phyloP scores from a whole-genome alignment of 2,329 filamentous ascomycete genomes.

The Colletotrichum agaves region DNA sequence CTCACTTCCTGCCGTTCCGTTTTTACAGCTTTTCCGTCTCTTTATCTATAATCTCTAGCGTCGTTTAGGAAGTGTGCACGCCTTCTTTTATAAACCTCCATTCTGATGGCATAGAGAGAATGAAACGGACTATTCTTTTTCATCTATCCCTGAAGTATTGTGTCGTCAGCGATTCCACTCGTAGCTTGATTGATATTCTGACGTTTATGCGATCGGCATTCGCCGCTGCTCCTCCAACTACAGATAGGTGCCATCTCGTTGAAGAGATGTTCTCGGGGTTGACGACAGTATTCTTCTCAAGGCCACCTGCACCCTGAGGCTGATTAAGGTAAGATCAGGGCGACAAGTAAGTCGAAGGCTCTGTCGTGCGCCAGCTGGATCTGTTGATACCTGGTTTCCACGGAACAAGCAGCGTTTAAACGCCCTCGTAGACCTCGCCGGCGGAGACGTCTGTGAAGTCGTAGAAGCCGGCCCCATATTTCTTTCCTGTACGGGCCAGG shows the following conservation, averaged over 20 bases:
- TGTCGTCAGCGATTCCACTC: no score
- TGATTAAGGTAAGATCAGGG: no score
- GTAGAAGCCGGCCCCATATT: conserved; percentile 1
- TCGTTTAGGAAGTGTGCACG: conserved; percentile 10
- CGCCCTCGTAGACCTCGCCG: no score
- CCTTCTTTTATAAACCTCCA: not conserved
- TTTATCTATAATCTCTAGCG: conserved; percentile 2
- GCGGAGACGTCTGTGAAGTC: not conserved
- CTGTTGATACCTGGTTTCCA: not conserved
- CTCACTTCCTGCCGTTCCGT: not conserved
- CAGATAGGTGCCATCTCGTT: no score
- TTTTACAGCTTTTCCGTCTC: not conserved
- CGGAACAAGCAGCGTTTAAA: not conserved
- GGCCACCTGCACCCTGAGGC: no score
- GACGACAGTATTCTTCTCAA: no score
- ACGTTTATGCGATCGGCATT: no score
- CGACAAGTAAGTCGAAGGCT: no score
- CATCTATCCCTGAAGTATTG: not conserved
- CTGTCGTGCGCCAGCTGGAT: no score
- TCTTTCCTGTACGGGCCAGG: not conserved
- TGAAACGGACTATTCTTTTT: not conserved
- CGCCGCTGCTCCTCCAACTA: no score
- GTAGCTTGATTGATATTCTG: not conserved
- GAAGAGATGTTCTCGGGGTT: no score
- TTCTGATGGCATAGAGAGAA: conserved; percentile 2